Base-by-base conservation (phyloP, 2,329 filamentous ascomycete species). In the Colletotrichum horii region DNA sequence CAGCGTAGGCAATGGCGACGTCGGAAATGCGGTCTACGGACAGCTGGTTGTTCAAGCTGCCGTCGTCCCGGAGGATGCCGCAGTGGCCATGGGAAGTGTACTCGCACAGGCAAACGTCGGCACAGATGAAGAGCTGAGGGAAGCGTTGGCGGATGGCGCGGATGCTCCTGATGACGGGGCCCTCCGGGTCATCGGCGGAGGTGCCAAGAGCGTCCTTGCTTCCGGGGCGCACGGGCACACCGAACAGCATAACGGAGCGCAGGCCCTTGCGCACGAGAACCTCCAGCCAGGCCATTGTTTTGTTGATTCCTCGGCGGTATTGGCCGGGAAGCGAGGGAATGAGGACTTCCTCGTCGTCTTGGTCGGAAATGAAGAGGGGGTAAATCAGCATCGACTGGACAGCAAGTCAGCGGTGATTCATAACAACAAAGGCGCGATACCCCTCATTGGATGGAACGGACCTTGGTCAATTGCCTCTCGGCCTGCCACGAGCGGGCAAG, bases 81-180 rank as follows among this genome's bases (percentile, higher is more conserved):
- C 97, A 99, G 88, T 99, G 97, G 60, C 97, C 97, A 84, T 99
- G 97, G 8, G 95, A 97, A 1, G 97, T 99, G 87, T 99, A 99
- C 86, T 99, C 97, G 90, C 97, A 99, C 9, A 99, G 93, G 83
- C 97, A 98, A 74, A 99, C 97, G 83, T 99, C 97, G 76, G 94
- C 93, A 79, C 94, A 93, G 80, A 99, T 95, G 87, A 97, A 98
- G 76, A 99, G 91, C 77, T 95, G 93, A 3, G 97, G 97, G 85
- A 98, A 98, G 52, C 93, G 90, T 78, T 94, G 91, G 79, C 95
- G 94, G 73, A 99, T 90, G 34, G 98, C 90, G 66, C 94, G 94
- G 82, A 98, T 98, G 64, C 92, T 91, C 80, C 93, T 92, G 80
- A 98, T 97, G 67, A 98, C 97, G 22, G 97, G 97, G 48, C 97